phyloP scores from a whole-genome alignment of 148 eudicot genomes.

The Persicaria tinctoria region DNA sequence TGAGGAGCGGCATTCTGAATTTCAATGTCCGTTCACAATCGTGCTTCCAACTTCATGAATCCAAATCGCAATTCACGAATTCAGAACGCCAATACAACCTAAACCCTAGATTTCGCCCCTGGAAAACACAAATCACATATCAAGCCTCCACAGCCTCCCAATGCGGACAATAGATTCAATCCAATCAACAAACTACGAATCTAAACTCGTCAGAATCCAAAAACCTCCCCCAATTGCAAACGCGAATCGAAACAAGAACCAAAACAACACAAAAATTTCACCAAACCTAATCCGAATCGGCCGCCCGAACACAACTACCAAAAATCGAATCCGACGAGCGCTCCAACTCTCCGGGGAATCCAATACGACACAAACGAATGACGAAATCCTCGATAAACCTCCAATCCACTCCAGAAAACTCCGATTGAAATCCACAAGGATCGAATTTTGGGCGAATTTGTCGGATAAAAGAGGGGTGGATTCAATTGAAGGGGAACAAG shows the following conservation, averaged over 20 bases:
- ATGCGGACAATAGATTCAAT: not conserved
- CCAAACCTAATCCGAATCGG: conserved; percentile 10
- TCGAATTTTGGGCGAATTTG: conserved; percentile 1
- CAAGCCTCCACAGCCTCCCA: not conserved
- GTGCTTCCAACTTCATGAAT: not conserved
- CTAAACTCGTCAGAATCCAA: not conserved
- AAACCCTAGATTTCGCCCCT: conserved; percentile 10
- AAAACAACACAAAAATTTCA: not conserved
- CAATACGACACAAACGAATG: not conserved
- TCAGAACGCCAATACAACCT: not conserved
- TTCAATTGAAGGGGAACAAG: not conserved
- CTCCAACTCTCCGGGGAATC: conserved; percentile 1
- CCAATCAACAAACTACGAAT: not conserved
- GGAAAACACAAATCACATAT: not conserved
- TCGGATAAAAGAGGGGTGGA: not conserved
- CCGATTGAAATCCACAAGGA: not conserved
- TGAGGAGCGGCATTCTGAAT: conserved; percentile 33
- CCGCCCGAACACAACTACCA: not conserved
- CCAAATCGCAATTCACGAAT: not conserved
- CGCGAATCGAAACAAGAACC: not conserved
- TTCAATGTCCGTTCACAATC: conserved; percentile 9
- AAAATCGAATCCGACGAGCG: not conserved
- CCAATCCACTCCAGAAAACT: not conserved
- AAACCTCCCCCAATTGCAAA: not conserved
- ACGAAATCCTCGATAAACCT: not conserved